Evolutionary conservation across 371 early-diverging fungal genomes (phyloP), one percentile per base, ranked within the genome.

Genomic region (Parasitella parasitica): DNA sequence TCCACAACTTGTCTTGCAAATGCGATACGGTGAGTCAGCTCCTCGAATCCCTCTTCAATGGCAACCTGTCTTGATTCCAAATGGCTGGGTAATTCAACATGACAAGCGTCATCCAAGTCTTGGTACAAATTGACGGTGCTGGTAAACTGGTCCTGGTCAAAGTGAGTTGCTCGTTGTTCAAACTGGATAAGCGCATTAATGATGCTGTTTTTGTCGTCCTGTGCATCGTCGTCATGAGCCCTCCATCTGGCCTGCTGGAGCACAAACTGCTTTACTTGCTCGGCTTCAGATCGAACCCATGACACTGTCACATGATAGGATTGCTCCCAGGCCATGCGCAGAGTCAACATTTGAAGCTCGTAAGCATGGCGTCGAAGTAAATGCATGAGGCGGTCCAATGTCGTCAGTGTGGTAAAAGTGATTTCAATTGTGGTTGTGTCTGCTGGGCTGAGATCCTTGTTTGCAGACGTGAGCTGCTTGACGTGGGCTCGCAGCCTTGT

Each of bases 381-480:
- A 56, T 77, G 72, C 66, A 78, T 72, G 20, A 84, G 55, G 16
- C 70, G 62, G 48, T 84, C 84, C n/a, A 84, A 64, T 3, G 75
- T 71, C 54, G 56, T 75, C 8, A 84, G 61, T 1, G 84, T 81
- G 13, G 78, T 72, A 15, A 84, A 70, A 15, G 81, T 81, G 38
- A 82, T 79, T 59, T 80, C 81, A 51, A 84, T 82, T 0, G 84
- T 84, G 4, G 81, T 81, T 1, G 81, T 81, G 49, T 84, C 84
- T 13, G 84, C 84, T 2, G 84, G 84, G 43, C 77, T 79, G 13
- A 84, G 67, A 15, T 74, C 73, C 11, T 61, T 65, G 8, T 34
- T 15, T 16, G 63, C 58, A 2, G 55, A 59, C 0, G 82, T 80
- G 22, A 82, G 61, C 4, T 67, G 69, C 57, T 77, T 84, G n/a